Conservation (phyloP, 2,329 filamentous ascomycete species). For the Aspergillus fumigatiaffinis region DNA sequence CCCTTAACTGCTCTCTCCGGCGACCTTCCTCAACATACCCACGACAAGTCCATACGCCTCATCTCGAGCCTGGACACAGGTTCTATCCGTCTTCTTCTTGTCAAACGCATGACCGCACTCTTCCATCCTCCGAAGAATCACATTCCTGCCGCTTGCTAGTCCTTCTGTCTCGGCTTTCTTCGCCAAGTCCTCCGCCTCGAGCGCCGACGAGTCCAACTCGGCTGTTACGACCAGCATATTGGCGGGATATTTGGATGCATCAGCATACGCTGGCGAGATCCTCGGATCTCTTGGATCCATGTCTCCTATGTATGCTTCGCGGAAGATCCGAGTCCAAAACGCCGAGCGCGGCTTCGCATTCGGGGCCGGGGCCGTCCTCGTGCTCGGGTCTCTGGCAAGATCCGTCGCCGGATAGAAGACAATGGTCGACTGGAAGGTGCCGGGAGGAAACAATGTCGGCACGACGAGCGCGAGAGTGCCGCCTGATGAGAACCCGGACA, state of each 20-base stretch:
- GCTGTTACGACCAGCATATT: background rate
- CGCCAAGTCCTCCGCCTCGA: background rate
- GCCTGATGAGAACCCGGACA: too few species aligned
- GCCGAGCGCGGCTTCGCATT: too few species aligned
- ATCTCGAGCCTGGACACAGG: background rate
- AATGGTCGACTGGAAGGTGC: too few species aligned
- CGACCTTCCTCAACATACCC: background rate
- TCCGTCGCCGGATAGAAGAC: too few species aligned
- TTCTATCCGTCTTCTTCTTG: background rate
- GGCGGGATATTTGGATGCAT: background rate
- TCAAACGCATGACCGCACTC: background rate
- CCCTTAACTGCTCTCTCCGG: background rate
- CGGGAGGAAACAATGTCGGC: too few species aligned
- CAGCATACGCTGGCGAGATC: background rate
- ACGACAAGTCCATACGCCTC: background rate
- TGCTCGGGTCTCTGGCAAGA: too few species aligned
- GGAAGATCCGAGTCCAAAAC: too few species aligned
- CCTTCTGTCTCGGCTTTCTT: background rate
- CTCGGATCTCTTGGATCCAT: too few species aligned
- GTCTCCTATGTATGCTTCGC: too few species aligned
- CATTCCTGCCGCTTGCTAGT: background rate
- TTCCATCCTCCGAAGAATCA: background rate
- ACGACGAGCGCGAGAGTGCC: too few species aligned
- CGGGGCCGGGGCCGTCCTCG: too few species aligned
- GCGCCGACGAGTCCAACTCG: background rate